Evolutionary conservation across 176 grass and related monocot species (phyloP).

Genomic region (Luzula sylvatica): DNA sequence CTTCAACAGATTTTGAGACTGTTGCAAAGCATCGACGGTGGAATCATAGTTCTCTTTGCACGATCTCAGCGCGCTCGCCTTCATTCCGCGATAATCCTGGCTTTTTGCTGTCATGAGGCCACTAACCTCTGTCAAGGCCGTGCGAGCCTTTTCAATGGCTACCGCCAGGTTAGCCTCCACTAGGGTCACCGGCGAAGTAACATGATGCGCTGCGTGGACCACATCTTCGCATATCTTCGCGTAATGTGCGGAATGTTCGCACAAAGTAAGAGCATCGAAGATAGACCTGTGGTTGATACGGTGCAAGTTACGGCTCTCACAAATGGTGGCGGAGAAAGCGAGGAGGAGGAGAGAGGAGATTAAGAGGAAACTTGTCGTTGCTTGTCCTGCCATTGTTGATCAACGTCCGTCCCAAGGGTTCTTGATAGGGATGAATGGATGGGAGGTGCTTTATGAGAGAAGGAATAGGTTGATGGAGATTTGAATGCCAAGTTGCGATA

Average conservation of each 20-base stretch:
- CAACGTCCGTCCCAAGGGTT: no score
- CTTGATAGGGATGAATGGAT: no score
- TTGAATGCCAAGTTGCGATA: no score
- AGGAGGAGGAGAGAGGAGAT: neutral
- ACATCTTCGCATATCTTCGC: slow-evolving; percentile 2
- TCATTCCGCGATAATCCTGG: slow-evolving; percentile 1
- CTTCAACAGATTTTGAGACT: neutral
- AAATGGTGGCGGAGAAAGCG: neutral
- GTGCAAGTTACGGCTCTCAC: neutral
- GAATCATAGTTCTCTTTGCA: slow-evolving; percentile 16
- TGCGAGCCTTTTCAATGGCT: neutral
- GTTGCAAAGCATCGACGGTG: neutral
- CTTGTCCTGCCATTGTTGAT: no score
- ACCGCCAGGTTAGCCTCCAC: slow-evolving; percentile 1
- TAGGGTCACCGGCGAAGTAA: slow-evolving; percentile 5
- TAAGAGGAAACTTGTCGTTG: neutral
- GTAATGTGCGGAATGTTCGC: neutral
- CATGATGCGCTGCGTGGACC: neutral
- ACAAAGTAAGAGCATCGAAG: neutral
- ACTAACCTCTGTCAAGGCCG: neutral
- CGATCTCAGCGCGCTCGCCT: neutral
- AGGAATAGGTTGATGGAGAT: no score
- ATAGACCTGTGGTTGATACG: neutral
- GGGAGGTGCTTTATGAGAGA: no score
- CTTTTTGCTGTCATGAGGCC: neutral